A percentile compares a stretch with the other conserved stretches of the same genome.
These are phyloP conservation scores for Chaetomidium leptoderma DNA, from an alignment of 495 filamentous ascomycete genomes.

Conservation along the genomic window DNA sequence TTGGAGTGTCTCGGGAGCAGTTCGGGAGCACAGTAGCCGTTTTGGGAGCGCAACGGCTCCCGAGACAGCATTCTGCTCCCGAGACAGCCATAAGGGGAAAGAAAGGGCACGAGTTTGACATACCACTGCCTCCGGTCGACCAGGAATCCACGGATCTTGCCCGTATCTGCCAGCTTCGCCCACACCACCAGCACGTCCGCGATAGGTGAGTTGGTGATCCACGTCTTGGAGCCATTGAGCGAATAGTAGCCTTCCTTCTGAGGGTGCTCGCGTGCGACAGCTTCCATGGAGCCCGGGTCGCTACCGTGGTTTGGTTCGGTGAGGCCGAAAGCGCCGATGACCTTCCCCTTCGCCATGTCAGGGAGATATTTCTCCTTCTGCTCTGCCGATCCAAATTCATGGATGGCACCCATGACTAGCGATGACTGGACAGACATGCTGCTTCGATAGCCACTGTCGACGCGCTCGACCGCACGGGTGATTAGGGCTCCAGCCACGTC, in stretches of 20 bases:
- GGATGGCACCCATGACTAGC: conserved; percentile 92
- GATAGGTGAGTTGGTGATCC: conserved; percentile 98
- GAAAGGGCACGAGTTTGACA: too few relatives aligned
- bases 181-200: conserved; percentile 87
- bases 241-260: conserved; percentile 79
- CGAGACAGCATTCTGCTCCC: too few relatives aligned
- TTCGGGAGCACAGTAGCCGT: too few relatives aligned
- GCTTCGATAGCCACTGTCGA: conserved; percentile 92
- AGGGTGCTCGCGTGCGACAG: conserved; percentile 77
- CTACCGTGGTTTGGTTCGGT: conserved; percentile 98
- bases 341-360: conserved; percentile 76
- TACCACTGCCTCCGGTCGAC: conserved; percentile 78
- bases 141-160: conserved; percentile 93
- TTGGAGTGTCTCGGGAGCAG: too few relatives aligned
- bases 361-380: conserved; percentile 87
- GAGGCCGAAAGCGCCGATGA: conserved; percentile 87
- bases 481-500: conserved; percentile 90
- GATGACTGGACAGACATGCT: conserved; percentile 96
- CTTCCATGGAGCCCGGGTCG: conserved; percentile 95
- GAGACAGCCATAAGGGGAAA: too few relatives aligned
- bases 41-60: too few relatives aligned
- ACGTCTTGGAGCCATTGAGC: conserved; percentile 86
- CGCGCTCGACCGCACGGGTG: conserved; percentile 90
- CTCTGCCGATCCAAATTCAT: conserved; percentile 86
- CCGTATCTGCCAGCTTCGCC: conserved; percentile 85